A percentile compares a stretch with the other conserved stretches of the same genome.
phyloP scores from a whole-genome alignment of 2,329 filamentous ascomycete genomes.

The Fusarium albidum region DNA sequence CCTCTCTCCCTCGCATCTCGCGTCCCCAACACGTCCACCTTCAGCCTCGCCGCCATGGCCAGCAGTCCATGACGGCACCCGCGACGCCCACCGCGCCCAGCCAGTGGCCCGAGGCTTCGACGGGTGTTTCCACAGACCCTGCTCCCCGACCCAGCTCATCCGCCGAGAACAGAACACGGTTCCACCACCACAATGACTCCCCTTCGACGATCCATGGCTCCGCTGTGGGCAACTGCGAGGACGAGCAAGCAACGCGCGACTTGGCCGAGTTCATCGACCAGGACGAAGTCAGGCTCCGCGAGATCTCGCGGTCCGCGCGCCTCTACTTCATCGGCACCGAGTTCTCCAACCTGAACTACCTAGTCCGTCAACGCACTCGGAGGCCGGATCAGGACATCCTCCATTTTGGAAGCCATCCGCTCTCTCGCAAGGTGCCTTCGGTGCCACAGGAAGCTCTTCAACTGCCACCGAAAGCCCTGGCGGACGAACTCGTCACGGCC shows the following conservation, averaged over 20 bases:
- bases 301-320: conserved; percentile 57
- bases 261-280: conserved; percentile 60
- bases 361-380: conserved; percentile 57
- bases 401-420: conserved; percentile 46
- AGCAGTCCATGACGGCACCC: conserved; percentile 42
- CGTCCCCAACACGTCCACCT: conserved; percentile 47
- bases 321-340: conserved; percentile 64
- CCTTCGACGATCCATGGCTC: conserved; percentile 23
- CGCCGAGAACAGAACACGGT: conserved; percentile 7
- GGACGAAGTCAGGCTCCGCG: conserved; percentile 52
- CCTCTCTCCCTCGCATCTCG: conserved; percentile 43
- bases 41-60: conserved; percentile 53
- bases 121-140: neutral
- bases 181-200: conserved; percentile 15
- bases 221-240: conserved; percentile 43
- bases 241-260: conserved; percentile 52
- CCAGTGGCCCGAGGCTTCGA: conserved; percentile 21
- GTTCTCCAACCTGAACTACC: conserved; percentile 63
- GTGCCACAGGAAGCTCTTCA: conserved; percentile 56
- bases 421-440: conserved; percentile 50
- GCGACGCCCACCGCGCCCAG: conserved; percentile 27
- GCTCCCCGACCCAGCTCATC: conserved; percentile 22
- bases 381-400: conserved; percentile 39
- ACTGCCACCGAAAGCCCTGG: conserved; percentile 56
- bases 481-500: conserved; percentile 57